Conservation (phyloP, 768 basidiomycete genomes). For the Leccinum variicolor region DNA sequence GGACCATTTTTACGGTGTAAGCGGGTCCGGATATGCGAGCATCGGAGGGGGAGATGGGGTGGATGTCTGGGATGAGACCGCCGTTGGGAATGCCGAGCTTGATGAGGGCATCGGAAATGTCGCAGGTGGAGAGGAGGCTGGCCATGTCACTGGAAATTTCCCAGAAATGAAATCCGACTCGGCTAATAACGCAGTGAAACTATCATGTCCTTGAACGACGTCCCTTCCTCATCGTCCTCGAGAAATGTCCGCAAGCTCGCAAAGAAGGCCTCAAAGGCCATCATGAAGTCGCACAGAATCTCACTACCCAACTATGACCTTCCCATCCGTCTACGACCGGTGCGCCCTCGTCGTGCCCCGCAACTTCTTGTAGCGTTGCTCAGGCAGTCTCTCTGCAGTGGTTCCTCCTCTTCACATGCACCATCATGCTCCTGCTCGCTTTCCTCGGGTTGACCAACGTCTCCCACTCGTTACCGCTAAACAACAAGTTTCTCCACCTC, state of each 20-base stretch:
- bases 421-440: constrained; percentile 68
- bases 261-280: constrained; percentile 46
- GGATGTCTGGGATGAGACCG: constrained; percentile 79
- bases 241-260: constrained; percentile 33
- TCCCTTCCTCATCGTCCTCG: constrained; percentile 9
- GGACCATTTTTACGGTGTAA: constrained; percentile 85
- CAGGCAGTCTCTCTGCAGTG: constrained; percentile 46
- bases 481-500: constrained; percentile 80
- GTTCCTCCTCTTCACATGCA: constrained; percentile 70
- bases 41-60: constrained; percentile 38
- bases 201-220: constrained; percentile 9
- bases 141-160: constrained; percentile 11
- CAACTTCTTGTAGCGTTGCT: constrained; percentile 1
- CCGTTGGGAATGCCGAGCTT: constrained; percentile 72
- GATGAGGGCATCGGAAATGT: constrained; percentile 85
- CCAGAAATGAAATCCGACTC: background rate
- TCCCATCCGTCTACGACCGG: constrained; percentile 71
- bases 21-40: constrained; percentile 67
- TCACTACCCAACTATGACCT: constrained; percentile 63
- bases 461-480: constrained; percentile 59
- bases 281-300: constrained; percentile 72
- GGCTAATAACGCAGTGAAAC: background rate
- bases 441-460: constrained; percentile 78
- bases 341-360: constrained; percentile 27
- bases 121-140: constrained; percentile 70